These are phyloP conservation scores for Setaria italica DNA, from an alignment of 202 grass and related monocot species.

Conservation along the genomic window DNA sequence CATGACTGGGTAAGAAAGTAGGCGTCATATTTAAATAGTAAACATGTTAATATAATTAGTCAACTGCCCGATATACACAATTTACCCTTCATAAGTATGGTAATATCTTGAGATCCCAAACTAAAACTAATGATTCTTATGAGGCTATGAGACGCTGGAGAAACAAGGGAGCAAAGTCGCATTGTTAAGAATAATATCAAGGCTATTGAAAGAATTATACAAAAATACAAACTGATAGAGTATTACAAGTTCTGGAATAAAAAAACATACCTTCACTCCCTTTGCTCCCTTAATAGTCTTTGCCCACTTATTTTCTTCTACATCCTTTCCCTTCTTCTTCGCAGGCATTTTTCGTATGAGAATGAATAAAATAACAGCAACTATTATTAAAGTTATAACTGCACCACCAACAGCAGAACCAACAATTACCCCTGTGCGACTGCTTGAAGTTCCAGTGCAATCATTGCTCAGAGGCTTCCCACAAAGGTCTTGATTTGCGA, in stretches of 20 bases:
- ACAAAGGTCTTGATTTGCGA: slow-evolving; percentile 72
- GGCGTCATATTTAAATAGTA: not conserved
- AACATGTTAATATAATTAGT: not conserved
- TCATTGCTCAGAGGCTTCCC: slow-evolving; percentile 58
- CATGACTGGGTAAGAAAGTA: not conserved
- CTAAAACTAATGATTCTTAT: not conserved
- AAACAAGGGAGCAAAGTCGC: not conserved
- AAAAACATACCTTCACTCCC: slow-evolving; percentile 70
- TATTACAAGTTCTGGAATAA: not conserved
- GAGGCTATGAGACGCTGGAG: not conserved
- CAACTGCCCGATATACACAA: not conserved
- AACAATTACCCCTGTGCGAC: slow-evolving; percentile 60
- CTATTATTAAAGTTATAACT: slow-evolving; percentile 60
- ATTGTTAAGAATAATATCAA: not conserved
- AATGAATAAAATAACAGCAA: slow-evolving; percentile 74
- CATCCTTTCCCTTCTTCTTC: slow-evolving; percentile 75
- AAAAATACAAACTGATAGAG: not conserved
- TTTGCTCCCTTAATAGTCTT: slow-evolving; percentile 87
- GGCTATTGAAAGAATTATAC: not conserved
- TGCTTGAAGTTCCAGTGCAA: slow-evolving; percentile 51
- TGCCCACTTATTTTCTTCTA: slow-evolving; percentile 97
- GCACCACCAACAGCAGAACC: slow-evolving; percentile 82
- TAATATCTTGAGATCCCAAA: not conserved
- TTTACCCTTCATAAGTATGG: not conserved
- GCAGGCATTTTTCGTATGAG: slow-evolving; percentile 71